phyloP scores from a whole-genome alignment of 2,329 filamentous ascomycete genomes.

The Pleurostoma richardsiae region DNA sequence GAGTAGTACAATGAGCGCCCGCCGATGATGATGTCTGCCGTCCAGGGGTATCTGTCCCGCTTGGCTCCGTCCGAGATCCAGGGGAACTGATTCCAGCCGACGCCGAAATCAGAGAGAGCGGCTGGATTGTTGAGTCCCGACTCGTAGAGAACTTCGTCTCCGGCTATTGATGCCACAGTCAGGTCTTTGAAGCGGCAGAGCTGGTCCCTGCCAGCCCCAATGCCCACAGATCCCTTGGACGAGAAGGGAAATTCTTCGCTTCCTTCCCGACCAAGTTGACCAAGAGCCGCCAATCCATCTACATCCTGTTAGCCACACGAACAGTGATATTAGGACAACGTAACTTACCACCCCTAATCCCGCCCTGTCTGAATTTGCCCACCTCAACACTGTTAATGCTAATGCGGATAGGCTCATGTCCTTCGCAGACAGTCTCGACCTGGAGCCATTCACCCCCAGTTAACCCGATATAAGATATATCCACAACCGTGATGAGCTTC shows the following conservation, averaged over 20 bases:
- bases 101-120: background rate
- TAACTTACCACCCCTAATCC: background rate
- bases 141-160: background rate
- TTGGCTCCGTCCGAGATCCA: background rate
- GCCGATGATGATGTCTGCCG: background rate
- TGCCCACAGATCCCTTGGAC: background rate
- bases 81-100: background rate
- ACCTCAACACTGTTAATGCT: background rate
- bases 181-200: background rate
- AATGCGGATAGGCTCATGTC: background rate
- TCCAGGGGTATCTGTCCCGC: background rate
- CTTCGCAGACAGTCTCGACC: background rate
- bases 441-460: background rate
- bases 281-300: background rate
- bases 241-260: background rate
- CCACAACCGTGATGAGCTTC: background rate
- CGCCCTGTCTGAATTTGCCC: background rate
- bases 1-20: background rate
- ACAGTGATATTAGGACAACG: background rate
- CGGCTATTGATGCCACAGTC: background rate
- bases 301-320: background rate
- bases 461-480: background rate
- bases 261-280: background rate
- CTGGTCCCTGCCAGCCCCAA: background rate
- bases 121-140: background rate